Conservation (phyloP, 192 early-diverging fungal genomes). For the Podila clonocystis region DNA sequence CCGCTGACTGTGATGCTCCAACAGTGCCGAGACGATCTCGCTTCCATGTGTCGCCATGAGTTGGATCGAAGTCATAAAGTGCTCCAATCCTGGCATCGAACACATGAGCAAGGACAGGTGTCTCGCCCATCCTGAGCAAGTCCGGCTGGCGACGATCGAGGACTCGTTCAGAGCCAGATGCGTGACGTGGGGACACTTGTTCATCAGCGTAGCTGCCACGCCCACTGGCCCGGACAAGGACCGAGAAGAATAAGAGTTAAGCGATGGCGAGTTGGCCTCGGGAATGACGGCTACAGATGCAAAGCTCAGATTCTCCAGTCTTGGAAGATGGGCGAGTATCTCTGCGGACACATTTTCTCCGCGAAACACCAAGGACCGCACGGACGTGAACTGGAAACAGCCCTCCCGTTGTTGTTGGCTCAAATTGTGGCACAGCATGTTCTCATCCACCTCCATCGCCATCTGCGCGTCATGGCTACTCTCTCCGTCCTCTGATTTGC, state of each 20-base stretch:
- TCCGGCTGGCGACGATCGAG: background rate
- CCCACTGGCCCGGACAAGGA: background rate
- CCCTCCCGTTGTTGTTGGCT: no score
- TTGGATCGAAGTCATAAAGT: background rate
- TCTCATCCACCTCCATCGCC: background rate
- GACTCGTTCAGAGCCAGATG: conserved; percentile 7
- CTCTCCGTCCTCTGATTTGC: background rate
- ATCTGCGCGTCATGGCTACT: background rate
- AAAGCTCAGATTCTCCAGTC: conserved; percentile 11
- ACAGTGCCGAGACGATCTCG: background rate
- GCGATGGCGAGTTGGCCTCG: no score
- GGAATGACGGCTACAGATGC: no score
- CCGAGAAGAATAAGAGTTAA: background rate
- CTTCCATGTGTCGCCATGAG: background rate
- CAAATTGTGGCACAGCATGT: background rate
- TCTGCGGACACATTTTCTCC: conserved; percentile 3
- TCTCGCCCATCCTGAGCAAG: background rate
- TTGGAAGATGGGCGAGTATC: conserved; percentile 18
- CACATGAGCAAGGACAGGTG: background rate
- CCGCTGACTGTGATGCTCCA: background rate
- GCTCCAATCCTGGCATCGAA: background rate
- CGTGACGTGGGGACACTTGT: conserved; percentile 2
- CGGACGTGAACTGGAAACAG: conserved; percentile 8
- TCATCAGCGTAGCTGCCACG: background rate
- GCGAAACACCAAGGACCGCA: conserved; percentile 21